A percentile compares a stretch with the other conserved stretches of the same genome.
Evolutionary conservation across 2,329 filamentous ascomycete species (phyloP).

Genomic region (Phialophora tarda): DNA sequence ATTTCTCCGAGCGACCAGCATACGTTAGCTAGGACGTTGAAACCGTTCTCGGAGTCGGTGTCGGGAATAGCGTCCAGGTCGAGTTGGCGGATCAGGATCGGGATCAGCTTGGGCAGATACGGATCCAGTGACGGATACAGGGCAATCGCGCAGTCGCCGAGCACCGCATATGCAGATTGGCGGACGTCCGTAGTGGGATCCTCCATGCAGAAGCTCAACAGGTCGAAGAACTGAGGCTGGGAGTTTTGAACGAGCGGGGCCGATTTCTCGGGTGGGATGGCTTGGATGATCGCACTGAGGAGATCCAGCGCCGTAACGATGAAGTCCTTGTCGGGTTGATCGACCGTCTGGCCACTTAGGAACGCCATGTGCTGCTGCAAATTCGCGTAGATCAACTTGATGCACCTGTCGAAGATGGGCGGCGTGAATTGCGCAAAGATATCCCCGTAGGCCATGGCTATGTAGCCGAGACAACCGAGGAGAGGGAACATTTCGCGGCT

Average conservation of each 20-base stretch:
- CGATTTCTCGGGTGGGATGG: slow-evolving; percentile 74
- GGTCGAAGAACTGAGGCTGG: slow-evolving; percentile 84
- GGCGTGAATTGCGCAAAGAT: slow-evolving; percentile 83
- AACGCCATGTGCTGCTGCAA: slow-evolving; percentile 79
- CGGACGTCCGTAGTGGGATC: slow-evolving; percentile 89
- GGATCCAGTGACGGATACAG: slow-evolving; percentile 81
- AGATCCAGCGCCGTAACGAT: slow-evolving; percentile 93
- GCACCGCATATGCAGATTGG: slow-evolving; percentile 91
- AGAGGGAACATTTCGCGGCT: slow-evolving; percentile 93
- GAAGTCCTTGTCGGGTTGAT: slow-evolving; percentile 94
- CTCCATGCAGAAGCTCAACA: slow-evolving; percentile 90
- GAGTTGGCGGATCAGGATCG: slow-evolving; percentile 81
- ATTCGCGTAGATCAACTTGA: slow-evolving; percentile 89
- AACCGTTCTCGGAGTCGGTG: slow-evolving; percentile 81
- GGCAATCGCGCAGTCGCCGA: slow-evolving; percentile 93
- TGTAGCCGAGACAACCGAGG: slow-evolving; percentile 94
- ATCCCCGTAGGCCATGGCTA: slow-evolving; percentile 82
- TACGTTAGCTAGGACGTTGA: slow-evolving; percentile 95
- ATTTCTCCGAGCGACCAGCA: slow-evolving; percentile 98
- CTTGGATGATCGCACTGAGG: slow-evolving; percentile 90
- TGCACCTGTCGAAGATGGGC: slow-evolving; percentile 85
- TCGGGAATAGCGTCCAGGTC: slow-evolving; percentile 78
- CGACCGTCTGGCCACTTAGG: slow-evolving; percentile 69
- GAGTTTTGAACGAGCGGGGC: slow-evolving; percentile 76
- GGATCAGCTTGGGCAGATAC: slow-evolving; percentile 74